phyloP scores from a whole-genome alignment of 164 flowering plant species.

The Houttuynia cordata region DNA sequence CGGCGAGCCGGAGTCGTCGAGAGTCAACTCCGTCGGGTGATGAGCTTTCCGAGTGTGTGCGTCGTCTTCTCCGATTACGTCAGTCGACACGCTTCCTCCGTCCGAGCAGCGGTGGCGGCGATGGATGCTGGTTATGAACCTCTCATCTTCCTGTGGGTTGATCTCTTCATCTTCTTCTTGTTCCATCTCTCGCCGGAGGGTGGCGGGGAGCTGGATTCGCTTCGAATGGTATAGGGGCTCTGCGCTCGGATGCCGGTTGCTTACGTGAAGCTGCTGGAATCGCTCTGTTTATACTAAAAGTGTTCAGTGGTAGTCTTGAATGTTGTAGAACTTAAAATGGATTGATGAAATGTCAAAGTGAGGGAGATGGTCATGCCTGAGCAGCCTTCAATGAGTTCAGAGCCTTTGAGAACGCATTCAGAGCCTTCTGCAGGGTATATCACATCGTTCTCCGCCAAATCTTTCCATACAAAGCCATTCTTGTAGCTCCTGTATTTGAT shows the following conservation, averaged over 20 bases:
- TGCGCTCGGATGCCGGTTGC: slow-evolving; percentile 16
- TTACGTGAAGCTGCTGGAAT: slow-evolving; percentile 27
- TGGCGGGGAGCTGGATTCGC: slow-evolving; percentile 2
- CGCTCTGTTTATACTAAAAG: too few species aligned
- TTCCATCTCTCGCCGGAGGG: slow-evolving; percentile 1
- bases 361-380: slow-evolving; percentile 1
- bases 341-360: background rate
- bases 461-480: slow-evolving; percentile 93
- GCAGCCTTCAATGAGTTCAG: slow-evolving; percentile 44
- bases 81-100: slow-evolving; percentile 62
- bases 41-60: slow-evolving; percentile 6
- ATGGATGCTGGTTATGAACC: slow-evolving; percentile 26
- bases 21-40: slow-evolving; percentile 11
- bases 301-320: too few species aligned
- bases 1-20: slow-evolving; percentile 21
- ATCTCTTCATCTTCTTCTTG: slow-evolving; percentile 11
- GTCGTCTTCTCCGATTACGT: slow-evolving; percentile 24
- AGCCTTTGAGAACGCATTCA: slow-evolving; percentile 86
- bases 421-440: slow-evolving; percentile 52
- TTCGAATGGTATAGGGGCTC: slow-evolving; percentile 18
- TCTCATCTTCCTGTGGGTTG: slow-evolving; percentile 25
- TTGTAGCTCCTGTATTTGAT: slow-evolving; percentile 59
- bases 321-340: too few species aligned
- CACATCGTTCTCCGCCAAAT: slow-evolving; percentile 53
- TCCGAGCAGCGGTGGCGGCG: slow-evolving; percentile 37